Base-by-base conservation (phyloP, 2,329 filamentous ascomycete species). In the Claviceps pusilla region DNA sequence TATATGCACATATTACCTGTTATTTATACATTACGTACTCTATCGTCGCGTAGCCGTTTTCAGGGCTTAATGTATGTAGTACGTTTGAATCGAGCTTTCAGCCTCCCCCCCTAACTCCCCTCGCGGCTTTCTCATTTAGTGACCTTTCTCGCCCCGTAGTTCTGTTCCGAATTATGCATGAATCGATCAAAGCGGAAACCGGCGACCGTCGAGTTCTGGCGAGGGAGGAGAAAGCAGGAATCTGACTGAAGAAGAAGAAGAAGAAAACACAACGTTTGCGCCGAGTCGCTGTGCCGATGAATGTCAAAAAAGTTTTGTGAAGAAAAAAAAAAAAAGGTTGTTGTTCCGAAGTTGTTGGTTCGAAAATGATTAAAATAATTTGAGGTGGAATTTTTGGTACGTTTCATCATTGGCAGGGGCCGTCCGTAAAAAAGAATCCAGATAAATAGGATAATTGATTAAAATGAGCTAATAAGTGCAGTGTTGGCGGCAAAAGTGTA, bases 241-340 rank as follows among this genome's bases (percentile, higher is more conserved):
- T 29, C 51, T 28, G 19, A 47, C 31, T 19, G 5, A n/a, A 49
- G 7, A 24, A 37, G 24, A 48, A 24, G 33, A 24, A 31, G 46
- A 43, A 57, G 54, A 59, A 66, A 64, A 63, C 59, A 64, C 59
- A 65, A 59, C 58, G 55, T 63, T 69, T 19, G 65, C 68, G 68
- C 68, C 68, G 58, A 60, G 58, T 69, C 68, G 68, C 68, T 69
- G 66, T 70, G 67, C 64, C 62, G 63, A 66, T 67, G 64, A 69
- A 69, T 67, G 65, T 65, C 66, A 68, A 69, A 69, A 66, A 68
- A 66, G 61, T 66, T 66, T 50, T 19, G 33, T 39, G 39, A 50
- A 55, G 35, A 53, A 57, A 42, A 61, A 65, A 60, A 58, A 19
- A 19, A 19, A 19, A 19, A 19, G 61, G 59, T 56, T 48, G 57